A percentile compares a stretch with the other conserved stretches of the same genome.
Conservation (phyloP, 495 filamentous ascomycete genomes). For the Penicillium atrosanguineum region DNA sequence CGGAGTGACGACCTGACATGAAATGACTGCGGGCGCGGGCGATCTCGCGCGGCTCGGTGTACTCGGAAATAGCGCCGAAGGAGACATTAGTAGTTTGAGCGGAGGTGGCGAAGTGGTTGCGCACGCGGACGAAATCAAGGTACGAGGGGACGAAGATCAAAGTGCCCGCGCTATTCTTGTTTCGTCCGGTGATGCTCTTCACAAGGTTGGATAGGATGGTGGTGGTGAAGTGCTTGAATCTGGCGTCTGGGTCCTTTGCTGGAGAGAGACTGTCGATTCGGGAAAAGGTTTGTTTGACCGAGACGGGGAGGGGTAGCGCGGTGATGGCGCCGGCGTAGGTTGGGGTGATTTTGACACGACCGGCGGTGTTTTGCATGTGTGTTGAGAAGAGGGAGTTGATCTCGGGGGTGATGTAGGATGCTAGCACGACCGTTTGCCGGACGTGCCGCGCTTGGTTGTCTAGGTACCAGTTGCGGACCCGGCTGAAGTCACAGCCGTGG, state of each 20-base stretch:
- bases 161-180: conserved; percentile 51
- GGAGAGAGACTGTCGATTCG: conserved; percentile 73
- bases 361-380: conserved; percentile 76
- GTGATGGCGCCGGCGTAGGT: conserved; percentile 65
- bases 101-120: conserved; percentile 85
- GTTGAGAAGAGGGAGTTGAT: conserved; percentile 73
- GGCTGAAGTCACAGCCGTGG: conserved; percentile 91
- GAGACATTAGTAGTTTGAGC: conserved; percentile 64
- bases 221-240: conserved; percentile 89
- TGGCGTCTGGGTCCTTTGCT: conserved; percentile 73
- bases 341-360: conserved; percentile 68
- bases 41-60: conserved; percentile 71
- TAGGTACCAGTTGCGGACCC: conserved; percentile 88
- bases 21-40: conserved; percentile 86
- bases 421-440: conserved; percentile 78
- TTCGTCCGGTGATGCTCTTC: conserved; percentile 49
- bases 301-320: conserved; percentile 61
- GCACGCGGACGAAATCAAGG: conserved; percentile 87
- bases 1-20: conserved; percentile 71
- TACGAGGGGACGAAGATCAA: conserved; percentile 89
- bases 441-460: conserved; percentile 77
- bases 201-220: conserved; percentile 72
- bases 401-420: conserved; percentile 84
- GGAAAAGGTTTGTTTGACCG: conserved; percentile 82
- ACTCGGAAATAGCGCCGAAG: conserved; percentile 86